Evolutionary conservation across 1,284 basidiomycete species (phyloP), one percentile per base, ranked within the genome.

Genomic region (Mycosarcoma mackinlayi): DNA sequence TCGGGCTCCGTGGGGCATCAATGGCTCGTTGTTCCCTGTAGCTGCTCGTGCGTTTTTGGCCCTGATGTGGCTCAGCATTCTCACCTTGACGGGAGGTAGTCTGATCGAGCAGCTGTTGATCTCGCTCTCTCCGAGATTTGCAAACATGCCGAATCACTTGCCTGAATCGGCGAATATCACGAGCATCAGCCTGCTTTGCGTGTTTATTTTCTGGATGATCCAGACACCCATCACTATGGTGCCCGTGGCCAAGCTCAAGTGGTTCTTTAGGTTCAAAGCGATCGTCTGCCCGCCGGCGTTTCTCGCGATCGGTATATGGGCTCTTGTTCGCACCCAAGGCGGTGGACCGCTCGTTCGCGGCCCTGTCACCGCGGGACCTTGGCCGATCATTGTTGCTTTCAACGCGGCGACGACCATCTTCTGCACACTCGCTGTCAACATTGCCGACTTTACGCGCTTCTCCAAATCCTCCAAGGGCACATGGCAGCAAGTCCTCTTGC

Each of bases 151-250:
- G 8, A 67, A 67, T 38, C 38, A 35, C 3, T 18, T 67, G 16
- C 64, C 58, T 1, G 58, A 50, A 16, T 31, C 37, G 16, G 64
- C 58, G 4, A 62, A 61, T 25, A 67, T 67, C 37, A 67, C 64
- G 0, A 46, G 46, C 9, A 14, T 41, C 3, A 48, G 58, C 6
- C 28, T 67, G 19, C 24, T 67, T 23, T 61, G 57, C 46, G 56
- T 67, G 18, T 67, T 67, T 35, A 21, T 67, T 13, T 67, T 50
- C 38, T 56, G 57, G 53, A 21, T 47, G 13, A 19, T 55, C 3
- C 64, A 67, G 25, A 66, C 57, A 13, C 57, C 63, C 3, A 50
- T 66, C 14, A 51, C 53, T 7, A 60, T 66, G 63, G 55, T 61
- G 13, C 57, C 57, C 2, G 51, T 66, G 11, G 52, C 31, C 7